A percentile compares a stretch with the other conserved stretches of the same genome.
These are phyloP conservation scores for Dendrobium huoshanense DNA, from an alignment of 106 monocot species.

Conservation along the genomic window DNA sequence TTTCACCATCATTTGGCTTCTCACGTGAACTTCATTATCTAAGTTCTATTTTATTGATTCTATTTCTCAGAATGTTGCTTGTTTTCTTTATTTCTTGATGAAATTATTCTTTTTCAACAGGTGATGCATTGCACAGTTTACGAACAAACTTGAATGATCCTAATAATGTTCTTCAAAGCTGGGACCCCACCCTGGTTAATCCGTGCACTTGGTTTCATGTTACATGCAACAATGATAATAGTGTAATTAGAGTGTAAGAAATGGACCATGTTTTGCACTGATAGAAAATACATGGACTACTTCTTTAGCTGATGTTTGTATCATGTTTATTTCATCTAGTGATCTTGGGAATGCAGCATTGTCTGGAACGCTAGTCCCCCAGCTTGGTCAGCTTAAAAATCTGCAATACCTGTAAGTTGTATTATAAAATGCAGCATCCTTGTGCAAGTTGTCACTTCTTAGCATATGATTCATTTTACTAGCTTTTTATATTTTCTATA, in stretches of 20 bases:
- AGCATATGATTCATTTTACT: background rate
- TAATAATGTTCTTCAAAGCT: constrained; percentile 64
- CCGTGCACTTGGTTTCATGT: constrained; percentile 89
- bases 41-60: background rate
- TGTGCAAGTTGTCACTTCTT: background rate
- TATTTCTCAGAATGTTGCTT: background rate
- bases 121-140: constrained; percentile 10
- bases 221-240: constrained; percentile 65
- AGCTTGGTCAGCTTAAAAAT: constrained; percentile 50
- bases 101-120: background rate
- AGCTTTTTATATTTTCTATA: background rate
- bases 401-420: constrained; percentile 61
- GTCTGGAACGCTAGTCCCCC: constrained; percentile 54
- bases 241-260: constrained; percentile 72
- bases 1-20: background rate
- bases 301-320: background rate
- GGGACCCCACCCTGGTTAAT: constrained; percentile 80
- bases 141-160: constrained; percentile 45
- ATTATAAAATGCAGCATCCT: background rate
- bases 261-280: background rate
- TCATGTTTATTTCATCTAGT: constrained; percentile 22
- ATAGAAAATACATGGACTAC: background rate
- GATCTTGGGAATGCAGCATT: constrained; percentile 74
- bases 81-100: background rate
- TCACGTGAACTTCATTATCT: background rate